Base-by-base conservation (phyloP, 2,329 filamentous ascomycete genomes). In the Epicoccum sorghinum region DNA sequence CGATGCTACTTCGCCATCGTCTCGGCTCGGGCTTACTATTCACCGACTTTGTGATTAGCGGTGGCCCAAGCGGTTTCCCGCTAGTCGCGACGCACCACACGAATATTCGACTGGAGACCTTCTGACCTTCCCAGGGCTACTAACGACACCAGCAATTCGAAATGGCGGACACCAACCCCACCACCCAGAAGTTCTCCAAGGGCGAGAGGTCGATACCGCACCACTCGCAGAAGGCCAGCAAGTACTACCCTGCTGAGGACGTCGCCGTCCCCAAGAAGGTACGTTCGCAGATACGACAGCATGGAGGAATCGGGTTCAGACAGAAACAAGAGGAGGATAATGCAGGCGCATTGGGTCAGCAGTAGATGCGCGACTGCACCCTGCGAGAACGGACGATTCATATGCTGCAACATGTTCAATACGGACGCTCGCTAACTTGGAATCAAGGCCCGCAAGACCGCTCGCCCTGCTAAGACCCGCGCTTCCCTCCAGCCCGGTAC, bases 201-300 rank as follows among this genome's bases (percentile, higher is more conserved):
- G 91, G 91, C 83, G 90, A 91, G 84, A 89, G 93, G 84, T 86
- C 89, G 81, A 89, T 97, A 80, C 92, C 90, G 80, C 87, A 90
- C 81, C 80, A 85, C 81, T 84, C 85, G 78, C 87, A 96, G 82
- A 96, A 96, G 90, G 93, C 93, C 76, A 88, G 90, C 86, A 98
- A 97, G 86, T 99, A 93, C 91, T 99, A 99, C 85, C 91, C 92
- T 80, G 90, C 91, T 78, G 90, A 96, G 81, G 93, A 97, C 82
- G 90, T 93, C 78, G 78, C 86, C 79, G 83, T 89, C 82, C 86
- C 87, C 76, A 96, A 93, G 88, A 93, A 96, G 90, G 95, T 99
- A 87, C 86, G 92, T 90, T 75, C 48, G 44, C 35, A 47, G 47
- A 56, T 43, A 52, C 57, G 54, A 56, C 53, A 61, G 53, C 53